Conservation (phyloP, 345 rosid species). For the Anastatica hierochuntica region DNA sequence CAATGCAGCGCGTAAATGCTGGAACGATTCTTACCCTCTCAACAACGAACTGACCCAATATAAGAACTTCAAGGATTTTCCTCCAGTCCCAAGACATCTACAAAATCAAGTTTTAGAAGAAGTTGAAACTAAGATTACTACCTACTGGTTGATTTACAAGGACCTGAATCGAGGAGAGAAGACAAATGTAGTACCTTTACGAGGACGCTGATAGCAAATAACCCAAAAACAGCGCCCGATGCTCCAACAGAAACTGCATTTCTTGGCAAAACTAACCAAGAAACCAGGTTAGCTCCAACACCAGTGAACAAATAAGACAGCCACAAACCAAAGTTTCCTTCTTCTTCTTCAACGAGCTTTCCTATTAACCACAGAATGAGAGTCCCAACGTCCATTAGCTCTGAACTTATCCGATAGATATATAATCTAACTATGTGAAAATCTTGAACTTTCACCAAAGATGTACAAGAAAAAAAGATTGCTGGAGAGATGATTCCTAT, state of each 20-base stretch:
- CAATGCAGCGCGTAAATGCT: neutral
- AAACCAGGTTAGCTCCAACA: slow-evolving; percentile 83
- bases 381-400: slow-evolving; percentile 8
- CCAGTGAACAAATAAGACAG: slow-evolving; percentile 69
- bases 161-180: neutral
- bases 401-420: neutral
- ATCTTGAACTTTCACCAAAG: slow-evolving; percentile 56
- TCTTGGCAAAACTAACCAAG: slow-evolving; percentile 86
- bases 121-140: too few species aligned
- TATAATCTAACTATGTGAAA: neutral
- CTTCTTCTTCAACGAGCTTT: slow-evolving; percentile 95
- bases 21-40: slow-evolving; percentile 44
- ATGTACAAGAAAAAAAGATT: slow-evolving; percentile 92
- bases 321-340: slow-evolving; percentile 76
- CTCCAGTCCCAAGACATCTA: slow-evolving; percentile 98
- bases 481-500: slow-evolving; percentile 94
- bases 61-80: slow-evolving; percentile 91
- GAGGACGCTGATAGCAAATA: slow-evolving; percentile 79
- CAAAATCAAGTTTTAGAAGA: slow-evolving; percentile 4
- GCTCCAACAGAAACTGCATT: slow-evolving; percentile 91
- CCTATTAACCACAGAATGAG: slow-evolving; percentile 33
- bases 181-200: slow-evolving; percentile 48
- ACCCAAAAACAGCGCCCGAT: slow-evolving; percentile 90
- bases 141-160: too few species aligned
- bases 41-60: slow-evolving; percentile 81